Conservation (phyloP, 2,329 filamentous ascomycete genomes). For the Neofusicoccum laricinum region DNA sequence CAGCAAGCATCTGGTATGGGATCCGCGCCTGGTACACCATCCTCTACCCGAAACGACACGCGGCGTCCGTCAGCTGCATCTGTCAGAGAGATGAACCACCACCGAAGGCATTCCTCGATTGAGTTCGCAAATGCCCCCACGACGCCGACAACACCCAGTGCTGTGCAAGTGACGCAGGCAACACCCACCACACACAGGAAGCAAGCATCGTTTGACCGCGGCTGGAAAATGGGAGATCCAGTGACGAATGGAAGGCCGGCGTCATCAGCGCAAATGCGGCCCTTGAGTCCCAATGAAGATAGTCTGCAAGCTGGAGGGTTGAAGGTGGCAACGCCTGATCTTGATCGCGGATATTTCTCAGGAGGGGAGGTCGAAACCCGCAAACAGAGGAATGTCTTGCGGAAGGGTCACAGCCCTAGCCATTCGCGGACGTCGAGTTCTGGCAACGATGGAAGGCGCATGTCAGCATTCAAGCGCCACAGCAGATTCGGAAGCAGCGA, state of each 20-base stretch:
- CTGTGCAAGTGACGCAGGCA: slow-evolving; percentile 23
- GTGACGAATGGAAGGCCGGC: slow-evolving; percentile 24
- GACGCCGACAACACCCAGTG: slow-evolving; percentile 23
- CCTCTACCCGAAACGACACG: slow-evolving; percentile 39
- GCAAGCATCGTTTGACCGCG: slow-evolving; percentile 57
- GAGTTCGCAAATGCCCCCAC: slow-evolving; percentile 56
- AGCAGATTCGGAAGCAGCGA: slow-evolving; percentile 78
- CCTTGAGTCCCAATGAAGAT: slow-evolving; percentile 16
- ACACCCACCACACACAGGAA: slow-evolving; percentile 48
- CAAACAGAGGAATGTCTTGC: slow-evolving; percentile 66
- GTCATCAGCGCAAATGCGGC: slow-evolving; percentile 6
- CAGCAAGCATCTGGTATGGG: slow-evolving; percentile 20
- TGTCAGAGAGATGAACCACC: slow-evolving; percentile 77
- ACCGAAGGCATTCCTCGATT: slow-evolving; percentile 82
- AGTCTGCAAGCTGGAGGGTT: slow-evolving; percentile 26
- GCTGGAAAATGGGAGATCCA: slow-evolving; percentile 53
- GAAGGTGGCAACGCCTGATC: slow-evolving; percentile 48
- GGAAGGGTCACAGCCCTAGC: slow-evolving; percentile 64
- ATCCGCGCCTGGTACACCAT: neutral
- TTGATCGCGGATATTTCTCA: slow-evolving; percentile 91
- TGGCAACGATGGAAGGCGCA: slow-evolving; percentile 57
- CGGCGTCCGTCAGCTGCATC: slow-evolving; percentile 73
- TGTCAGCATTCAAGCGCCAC: slow-evolving; percentile 66
- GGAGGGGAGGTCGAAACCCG: slow-evolving; percentile 78
- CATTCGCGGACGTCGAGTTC: slow-evolving; percentile 75